Conservation (phyloP, 2,329 filamentous ascomycete species). For the Ramularia collo-cygni region DNA sequence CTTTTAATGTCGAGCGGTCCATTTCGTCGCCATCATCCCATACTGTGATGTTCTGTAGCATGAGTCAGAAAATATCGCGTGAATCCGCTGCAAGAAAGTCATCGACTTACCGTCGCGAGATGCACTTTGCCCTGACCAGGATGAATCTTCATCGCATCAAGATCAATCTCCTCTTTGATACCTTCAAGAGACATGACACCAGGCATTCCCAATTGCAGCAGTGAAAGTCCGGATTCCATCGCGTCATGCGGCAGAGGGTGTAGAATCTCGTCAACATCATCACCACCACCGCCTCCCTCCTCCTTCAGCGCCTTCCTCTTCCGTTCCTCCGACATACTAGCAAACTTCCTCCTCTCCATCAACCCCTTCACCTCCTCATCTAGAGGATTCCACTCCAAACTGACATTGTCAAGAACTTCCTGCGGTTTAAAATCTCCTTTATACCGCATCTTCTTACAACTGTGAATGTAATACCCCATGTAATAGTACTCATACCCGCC, state of each 20-base stretch:
- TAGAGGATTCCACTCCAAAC: conserved; percentile 26
- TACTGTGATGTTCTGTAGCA: conserved; percentile 45
- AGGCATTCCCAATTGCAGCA: conserved; percentile 60
- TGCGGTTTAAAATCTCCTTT: conserved; percentile 74
- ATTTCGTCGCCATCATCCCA: conserved; percentile 52
- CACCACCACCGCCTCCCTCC: conserved; percentile 7
- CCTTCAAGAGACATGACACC: conserved; percentile 54
- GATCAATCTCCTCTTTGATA: conserved; percentile 46
- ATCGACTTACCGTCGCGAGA: conserved; percentile 28
- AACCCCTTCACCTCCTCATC: conserved; percentile 29
- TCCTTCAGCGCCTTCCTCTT: conserved; percentile 7
- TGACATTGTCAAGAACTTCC: conserved; percentile 61
- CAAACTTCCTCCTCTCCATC: conserved; percentile 52
- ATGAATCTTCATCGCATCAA: conserved; percentile 54
- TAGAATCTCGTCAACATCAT: conserved; percentile 17
- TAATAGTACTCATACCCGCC: conserved; percentile 71
- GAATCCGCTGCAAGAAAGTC: neutral
- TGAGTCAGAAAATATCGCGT: neutral
- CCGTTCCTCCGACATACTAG: conserved; percentile 35
- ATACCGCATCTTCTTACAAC: conserved; percentile 75
- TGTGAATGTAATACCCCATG: conserved; percentile 67
- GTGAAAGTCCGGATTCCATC: conserved; percentile 36
- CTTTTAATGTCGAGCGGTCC: conserved; percentile 48
- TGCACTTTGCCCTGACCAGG: conserved; percentile 33
- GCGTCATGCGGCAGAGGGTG: conserved; percentile 19